Evolutionary conservation across 768 basidiomycete species (phyloP).

Genomic region (Suillus weaverae): DNA sequence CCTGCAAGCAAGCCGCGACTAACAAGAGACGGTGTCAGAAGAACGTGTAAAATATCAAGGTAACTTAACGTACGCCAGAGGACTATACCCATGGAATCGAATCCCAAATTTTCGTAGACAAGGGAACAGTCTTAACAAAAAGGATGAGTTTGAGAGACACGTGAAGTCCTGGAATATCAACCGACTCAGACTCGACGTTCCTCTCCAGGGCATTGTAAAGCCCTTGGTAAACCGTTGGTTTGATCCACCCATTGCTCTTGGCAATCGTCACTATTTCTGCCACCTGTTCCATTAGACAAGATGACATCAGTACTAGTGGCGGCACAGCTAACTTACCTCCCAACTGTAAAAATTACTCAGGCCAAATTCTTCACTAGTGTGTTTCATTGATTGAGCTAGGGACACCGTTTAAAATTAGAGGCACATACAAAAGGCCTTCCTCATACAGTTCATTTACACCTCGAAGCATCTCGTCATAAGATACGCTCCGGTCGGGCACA

Average conservation of each 20-base stretch:
- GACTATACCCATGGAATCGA: constrained; percentile 33
- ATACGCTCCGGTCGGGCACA: constrained; percentile 19
- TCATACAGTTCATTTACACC: constrained; percentile 28
- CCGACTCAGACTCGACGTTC: constrained; percentile 18
- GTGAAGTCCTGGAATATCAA: background rate
- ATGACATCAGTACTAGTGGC: background rate
- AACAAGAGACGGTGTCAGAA: background rate
- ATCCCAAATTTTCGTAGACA: constrained; percentile 27
- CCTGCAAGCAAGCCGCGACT: constrained; percentile 34
- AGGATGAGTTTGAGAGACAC: background rate
- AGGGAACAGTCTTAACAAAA: constrained; percentile 15
- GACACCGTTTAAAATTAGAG: background rate
- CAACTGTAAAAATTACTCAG: constrained; percentile 21
- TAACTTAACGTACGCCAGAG: constrained; percentile 20
- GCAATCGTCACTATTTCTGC: constrained; percentile 30
- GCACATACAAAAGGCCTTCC: constrained; percentile 17
- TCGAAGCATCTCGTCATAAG: constrained; percentile 21
- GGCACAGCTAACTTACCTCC: constrained; percentile 9
- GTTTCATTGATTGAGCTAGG: background rate
- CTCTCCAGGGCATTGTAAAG: constrained; percentile 25
- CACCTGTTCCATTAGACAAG: constrained; percentile 11
- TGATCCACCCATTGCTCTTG: constrained; percentile 20
- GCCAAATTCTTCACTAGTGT: constrained; percentile 16
- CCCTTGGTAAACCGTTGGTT: constrained; percentile 27
- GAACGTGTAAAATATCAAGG: background rate